Conservation (phyloP, 257 asterid genomes). For the Coffea canephora region DNA sequence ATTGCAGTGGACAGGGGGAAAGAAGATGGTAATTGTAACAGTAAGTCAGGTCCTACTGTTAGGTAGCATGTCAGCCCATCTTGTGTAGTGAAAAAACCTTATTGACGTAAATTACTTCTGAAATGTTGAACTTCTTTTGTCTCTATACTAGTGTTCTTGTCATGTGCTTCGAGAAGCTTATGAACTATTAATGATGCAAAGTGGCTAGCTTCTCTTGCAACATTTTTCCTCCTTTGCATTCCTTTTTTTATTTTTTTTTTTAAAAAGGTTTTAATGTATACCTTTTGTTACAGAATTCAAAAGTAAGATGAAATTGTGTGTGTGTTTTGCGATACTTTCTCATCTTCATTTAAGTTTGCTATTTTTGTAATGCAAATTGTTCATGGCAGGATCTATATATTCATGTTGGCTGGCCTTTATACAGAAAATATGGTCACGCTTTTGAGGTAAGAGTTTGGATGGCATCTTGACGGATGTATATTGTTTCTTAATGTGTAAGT, state of each 20-base stretch:
- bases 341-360: background rate
- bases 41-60: background rate
- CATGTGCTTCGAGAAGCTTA: background rate
- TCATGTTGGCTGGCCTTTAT: slow-evolving; percentile 95
- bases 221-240: background rate
- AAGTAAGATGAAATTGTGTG: background rate
- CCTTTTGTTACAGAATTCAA: background rate
- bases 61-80: background rate
- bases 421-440: slow-evolving; percentile 93
- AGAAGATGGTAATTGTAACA: background rate
- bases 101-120: background rate
- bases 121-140: background rate
- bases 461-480: background rate
- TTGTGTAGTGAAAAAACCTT: background rate
- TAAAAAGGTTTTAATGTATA: background rate
- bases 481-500: slow-evolving; percentile 3
- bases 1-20: background rate
- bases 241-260: background rate
- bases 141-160: background rate
- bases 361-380: slow-evolving; percentile 21
- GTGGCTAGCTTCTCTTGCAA: background rate
- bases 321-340: background rate
- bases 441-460: slow-evolving; percentile 65
- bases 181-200: background rate
- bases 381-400: slow-evolving; percentile 75